Base-by-base conservation (phyloP, 495 filamentous ascomycete genomes). In the Pyronema omphalodes region DNA sequence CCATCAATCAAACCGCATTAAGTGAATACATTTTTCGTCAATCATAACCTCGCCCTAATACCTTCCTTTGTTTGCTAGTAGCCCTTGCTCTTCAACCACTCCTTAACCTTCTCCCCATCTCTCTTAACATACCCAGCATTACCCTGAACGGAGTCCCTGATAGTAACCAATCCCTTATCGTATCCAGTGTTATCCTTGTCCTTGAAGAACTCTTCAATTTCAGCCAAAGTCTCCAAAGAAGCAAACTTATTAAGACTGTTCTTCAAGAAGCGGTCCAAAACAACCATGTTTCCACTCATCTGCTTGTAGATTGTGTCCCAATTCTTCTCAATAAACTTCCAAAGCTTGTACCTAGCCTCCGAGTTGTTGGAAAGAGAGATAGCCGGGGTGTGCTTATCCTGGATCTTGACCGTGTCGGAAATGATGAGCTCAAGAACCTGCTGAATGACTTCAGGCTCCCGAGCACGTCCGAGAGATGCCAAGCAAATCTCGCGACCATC, bases 401-500 rank as follows among this genome's bases (percentile, higher is more conserved):
- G 91, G 9, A 82, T 65, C 60, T 86, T 68, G 59, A 93, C 73
- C 62, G 74, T 71, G 68, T 80, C 79, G 54, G 80, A 87, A 68
- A 94, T 83, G 63, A 88, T 79, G 58, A 88, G 86, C 29, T 84
- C 71, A 53, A 94, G 70, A 60, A 82, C 83, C 17, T 81, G 72
- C 15, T 77, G 69, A 49, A 86, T 77, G 41, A 95, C 70, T 6
- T 76, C 76, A 3, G 74, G 66, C 43, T 84, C 75, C 54, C 80
- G 79, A 15, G 81, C 79, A 46, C 83, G 81, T 43, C 87, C 87
- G 52, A 96, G 74, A 4, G 83, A 76, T 43, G 75, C 69, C 8
- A 98, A 74, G 59, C 78, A 80, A 51, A 89, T 83, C 61, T 96
- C 88, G 67, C 85, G 88, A 54, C 86, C 87, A 61, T 95, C 91